Percentiles rank a stretch among this genome's conserved stretches.
phyloP scores from a whole-genome alignment of 371 early-diverging fungal species.

The Lichtheimia hyalospora region DNA sequence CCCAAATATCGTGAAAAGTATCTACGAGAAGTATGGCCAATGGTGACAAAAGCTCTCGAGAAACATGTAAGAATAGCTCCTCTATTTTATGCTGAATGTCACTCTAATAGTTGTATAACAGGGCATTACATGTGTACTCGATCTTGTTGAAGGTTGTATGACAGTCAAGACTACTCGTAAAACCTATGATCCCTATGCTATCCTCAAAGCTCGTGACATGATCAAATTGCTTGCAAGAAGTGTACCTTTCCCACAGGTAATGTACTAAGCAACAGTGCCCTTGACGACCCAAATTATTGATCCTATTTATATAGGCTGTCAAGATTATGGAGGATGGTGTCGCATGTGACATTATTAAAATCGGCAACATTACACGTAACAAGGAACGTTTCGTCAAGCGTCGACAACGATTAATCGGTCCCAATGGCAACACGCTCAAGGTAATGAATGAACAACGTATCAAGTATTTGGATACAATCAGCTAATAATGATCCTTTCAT shows the following conservation, averaged over 20 bases:
- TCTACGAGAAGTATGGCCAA: constrained; percentile 94
- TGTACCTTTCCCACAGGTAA: constrained; percentile 93
- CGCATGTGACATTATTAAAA: constrained; percentile 97
- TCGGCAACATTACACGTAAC: constrained; percentile 91
- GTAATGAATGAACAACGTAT: constrained; percentile 17
- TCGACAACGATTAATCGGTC: constrained; percentile 96
- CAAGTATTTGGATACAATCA: not conserved
- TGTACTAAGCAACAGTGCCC: not conserved
- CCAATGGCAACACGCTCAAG: constrained; percentile 97
- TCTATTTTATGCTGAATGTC: constrained; percentile 1
- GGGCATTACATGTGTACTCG: constrained; percentile 92
- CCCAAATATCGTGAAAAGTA: constrained; percentile 98
- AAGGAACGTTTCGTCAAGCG: constrained; percentile 98
- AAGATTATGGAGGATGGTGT: constrained; percentile 94
- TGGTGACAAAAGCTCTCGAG: constrained; percentile 86
- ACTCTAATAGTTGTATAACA: constrained; percentile 18
- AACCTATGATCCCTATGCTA: constrained; percentile 96
- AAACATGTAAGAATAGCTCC: constrained; percentile 56
- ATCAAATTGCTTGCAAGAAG: constrained; percentile 95
- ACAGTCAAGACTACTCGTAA: constrained; percentile 97
- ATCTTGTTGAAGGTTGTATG: constrained; percentile 97
- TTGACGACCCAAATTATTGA: constrained; percentile 5
- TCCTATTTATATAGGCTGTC: constrained; percentile 55
- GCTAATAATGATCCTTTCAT: not conserved
- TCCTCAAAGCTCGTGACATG: constrained; percentile 96